Percentiles rank a stretch among this genome's conserved stretches.
phyloP scores from a whole-genome alignment of 1,284 basidiomycete genomes.

The Tilletia horrida region DNA sequence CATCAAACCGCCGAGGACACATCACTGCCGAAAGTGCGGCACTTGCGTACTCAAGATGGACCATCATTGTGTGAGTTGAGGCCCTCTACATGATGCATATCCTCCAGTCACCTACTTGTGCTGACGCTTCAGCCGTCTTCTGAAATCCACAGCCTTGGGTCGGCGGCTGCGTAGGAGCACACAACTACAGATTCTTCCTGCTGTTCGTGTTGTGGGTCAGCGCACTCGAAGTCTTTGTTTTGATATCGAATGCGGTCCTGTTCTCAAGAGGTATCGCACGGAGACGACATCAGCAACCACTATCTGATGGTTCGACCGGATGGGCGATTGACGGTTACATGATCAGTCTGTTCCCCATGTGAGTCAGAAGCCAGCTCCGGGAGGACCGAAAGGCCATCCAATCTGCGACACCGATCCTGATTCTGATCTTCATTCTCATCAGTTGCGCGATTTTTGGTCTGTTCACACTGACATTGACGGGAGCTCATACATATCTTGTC shows the following conservation, averaged over 20 bases:
- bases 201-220: slow-evolving; percentile 67
- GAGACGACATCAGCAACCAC: too few species aligned
- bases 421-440: not conserved
- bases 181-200: slow-evolving; percentile 75
- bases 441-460: slow-evolving; percentile 67
- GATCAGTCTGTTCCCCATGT: slow-evolving; percentile 68
- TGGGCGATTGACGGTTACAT: slow-evolving; percentile 64
- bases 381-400: too few species aligned
- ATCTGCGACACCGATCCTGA: too few species aligned
- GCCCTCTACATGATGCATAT: slow-evolving; percentile 16
- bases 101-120: too few species aligned
- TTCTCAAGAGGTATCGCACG: slow-evolving; percentile 42
- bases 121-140: too few species aligned
- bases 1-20: slow-evolving; percentile 68
- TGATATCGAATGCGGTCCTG: slow-evolving; percentile 58
- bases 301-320: not conserved
- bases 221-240: slow-evolving; percentile 64
- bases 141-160: slow-evolving; percentile 65
- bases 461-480: slow-evolving; percentile 65
- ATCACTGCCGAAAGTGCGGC: slow-evolving; percentile 73
- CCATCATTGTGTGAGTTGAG: slow-evolving; percentile 60
- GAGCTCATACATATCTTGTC: slow-evolving; percentile 67
- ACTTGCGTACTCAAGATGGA: slow-evolving; percentile 71
- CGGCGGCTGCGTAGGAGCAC: slow-evolving; percentile 75
- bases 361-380: too few species aligned